Evolutionary conservation across 495 filamentous ascomycete species (phyloP), one percentile per base, ranked within the genome.

Genomic region (Penicillium longicatenatum): DNA sequence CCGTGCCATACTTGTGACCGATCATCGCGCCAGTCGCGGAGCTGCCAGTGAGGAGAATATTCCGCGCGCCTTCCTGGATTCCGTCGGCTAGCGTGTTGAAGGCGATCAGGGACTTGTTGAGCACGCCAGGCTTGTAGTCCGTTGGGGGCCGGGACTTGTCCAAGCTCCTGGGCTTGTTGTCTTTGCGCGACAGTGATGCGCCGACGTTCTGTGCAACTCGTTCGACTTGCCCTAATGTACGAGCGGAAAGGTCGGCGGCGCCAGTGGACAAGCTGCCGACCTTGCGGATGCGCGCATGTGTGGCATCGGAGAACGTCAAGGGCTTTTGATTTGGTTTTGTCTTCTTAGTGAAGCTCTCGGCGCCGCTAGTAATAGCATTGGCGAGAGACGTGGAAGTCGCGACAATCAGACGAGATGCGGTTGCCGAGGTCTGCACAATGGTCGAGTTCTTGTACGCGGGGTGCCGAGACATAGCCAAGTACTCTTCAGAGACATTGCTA

Each of bases 1-100:
- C 91, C 6, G 81, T 65, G 9, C 94, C 94, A 71, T 91, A 98
- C 54, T 79, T 84, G 73, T 98, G 93, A 6, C 83, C 79, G 8
- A 97, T 89, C 58, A 97, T 85, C 4, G 84, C 86, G 17, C 86
- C 90, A 20, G 93, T 89, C 2, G 93, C 91, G 3, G 82, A 77
- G 0, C 90, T 86, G 22, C 88, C 82, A 17, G 88, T 86, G 6
- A 79, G 81, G 16, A 98, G 76, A 45, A 98, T 76, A 57, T 84
- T 88, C 33, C 85, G 84, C 0, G 90, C 89, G 14, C 89, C 87
- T 61, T 96, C 84, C 63, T 95, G 92, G 49, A 98, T 88, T 33
- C 93, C 93, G 69, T 98, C 94, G 31, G 91, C 90, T 44, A 98
- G 82, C 0, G 94, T 98, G n/a, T 86, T 87, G 69, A 98, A 98